Base-by-base conservation (phyloP, 805 yeast genomes). In the Wickerhamomyces rabaulensis region DNA sequence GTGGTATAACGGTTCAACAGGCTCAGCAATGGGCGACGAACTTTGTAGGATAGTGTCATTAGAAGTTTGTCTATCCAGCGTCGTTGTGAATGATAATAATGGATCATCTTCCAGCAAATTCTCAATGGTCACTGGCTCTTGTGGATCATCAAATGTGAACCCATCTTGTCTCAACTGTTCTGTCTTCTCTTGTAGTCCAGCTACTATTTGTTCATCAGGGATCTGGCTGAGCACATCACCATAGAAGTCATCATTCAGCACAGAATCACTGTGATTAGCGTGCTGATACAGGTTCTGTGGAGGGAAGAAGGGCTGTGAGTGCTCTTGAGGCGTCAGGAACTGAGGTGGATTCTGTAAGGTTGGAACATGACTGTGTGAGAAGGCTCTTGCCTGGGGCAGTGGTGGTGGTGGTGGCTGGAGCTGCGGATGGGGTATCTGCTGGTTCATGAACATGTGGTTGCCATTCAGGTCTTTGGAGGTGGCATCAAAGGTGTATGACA, bases 41-140 rank as follows among this genome's bases (percentile, higher is more conserved):
- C 41, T 41, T 39, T 58, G 61, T 6, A 57, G 31, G 20, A 60
- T 59, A 9, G 64, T 60, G 21, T 58, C 63, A 40, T 60, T 58
- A 1, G 64, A 60, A n/a, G 54, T 54, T 22, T 53, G 56, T 47
- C 64, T 53, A 43, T 57, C 62, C 25, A 60, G 40, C 2, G 60
- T 47, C 0, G 57, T 58, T 13, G 63, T 56, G 42, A 56, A 58
- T 0, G 58, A 56, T 7, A 55, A 19, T 9, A 60, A 40, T 3
- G 64, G 63, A 36, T 60, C 64, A 39, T 60, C 63, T 37, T 57
- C 62, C 9, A 60, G 46, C 12, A 60, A 44, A 22, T 50, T 49
- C 41, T 58, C 61, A 22, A 58, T 46, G 1, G 62, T 56, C 6
- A 60, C 49, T n/a, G 50, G 47, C 17, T 50, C 51, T 3, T 42